Evolutionary conservation across 495 filamentous ascomycete genomes (phyloP).

Genomic region (Aspergillus sclerotioniger): DNA sequence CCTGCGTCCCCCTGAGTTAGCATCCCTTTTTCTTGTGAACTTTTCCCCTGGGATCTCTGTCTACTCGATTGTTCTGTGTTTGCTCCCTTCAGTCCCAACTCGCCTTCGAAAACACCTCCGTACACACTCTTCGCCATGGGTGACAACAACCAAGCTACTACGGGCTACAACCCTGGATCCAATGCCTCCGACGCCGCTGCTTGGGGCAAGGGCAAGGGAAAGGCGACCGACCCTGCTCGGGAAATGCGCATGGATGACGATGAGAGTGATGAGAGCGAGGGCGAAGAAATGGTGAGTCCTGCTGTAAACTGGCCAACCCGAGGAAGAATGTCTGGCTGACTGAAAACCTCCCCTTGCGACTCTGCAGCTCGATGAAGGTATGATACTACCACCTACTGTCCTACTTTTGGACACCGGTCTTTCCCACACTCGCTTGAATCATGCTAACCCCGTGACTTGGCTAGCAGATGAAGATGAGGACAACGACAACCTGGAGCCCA

Average conservation of each 20-base stretch:
- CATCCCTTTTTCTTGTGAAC: background rate
- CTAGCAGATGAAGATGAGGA: slow-evolving; percentile 60
- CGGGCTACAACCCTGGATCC: slow-evolving; percentile 32
- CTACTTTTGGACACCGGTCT: background rate
- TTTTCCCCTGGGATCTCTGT: background rate
- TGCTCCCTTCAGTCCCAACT: background rate
- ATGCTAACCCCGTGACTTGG: slow-evolving; percentile 6
- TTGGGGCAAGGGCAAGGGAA: slow-evolving; percentile 59
- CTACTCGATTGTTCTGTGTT: slow-evolving; percentile 5
- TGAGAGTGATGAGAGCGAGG: slow-evolving; percentile 64
- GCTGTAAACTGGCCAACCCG: background rate
- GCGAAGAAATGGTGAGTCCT: slow-evolving; percentile 58
- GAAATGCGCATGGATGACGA: slow-evolving; percentile 65
- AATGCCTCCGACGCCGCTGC: slow-evolving; percentile 38
- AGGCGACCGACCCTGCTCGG: slow-evolving; percentile 48
- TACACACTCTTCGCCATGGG: slow-evolving; percentile 32
- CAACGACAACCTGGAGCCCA: slow-evolving; percentile 83
- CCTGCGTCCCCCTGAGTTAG: background rate
- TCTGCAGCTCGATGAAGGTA: slow-evolving; percentile 40
- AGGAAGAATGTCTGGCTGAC: background rate
- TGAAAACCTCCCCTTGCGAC: background rate
- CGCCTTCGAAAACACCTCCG: slow-evolving; percentile 2
- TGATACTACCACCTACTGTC: background rate
- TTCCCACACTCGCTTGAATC: background rate
- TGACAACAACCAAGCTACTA: slow-evolving; percentile 33